phyloP scores from a whole-genome alignment of 169 alveolate genomes.

The Neospora caninum region DNA sequence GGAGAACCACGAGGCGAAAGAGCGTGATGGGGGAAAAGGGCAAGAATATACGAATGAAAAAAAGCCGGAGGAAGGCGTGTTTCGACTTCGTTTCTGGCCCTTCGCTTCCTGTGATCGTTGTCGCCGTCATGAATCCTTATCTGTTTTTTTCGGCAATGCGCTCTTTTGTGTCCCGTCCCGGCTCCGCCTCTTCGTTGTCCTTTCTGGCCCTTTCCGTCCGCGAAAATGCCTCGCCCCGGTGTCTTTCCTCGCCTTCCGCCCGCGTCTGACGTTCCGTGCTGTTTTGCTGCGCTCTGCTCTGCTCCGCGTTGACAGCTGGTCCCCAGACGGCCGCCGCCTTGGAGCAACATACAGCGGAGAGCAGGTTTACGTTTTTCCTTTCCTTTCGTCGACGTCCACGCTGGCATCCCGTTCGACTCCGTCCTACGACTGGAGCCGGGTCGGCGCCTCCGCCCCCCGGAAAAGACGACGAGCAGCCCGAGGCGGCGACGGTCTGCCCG shows the following conservation, averaged over 20 bases:
- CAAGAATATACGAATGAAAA: too few species aligned
- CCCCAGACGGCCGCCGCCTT: slow-evolving; percentile 31
- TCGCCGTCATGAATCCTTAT: too few species aligned
- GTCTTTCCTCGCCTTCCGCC: too few species aligned
- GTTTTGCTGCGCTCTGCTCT: neutral
- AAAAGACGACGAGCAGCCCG: neutral
- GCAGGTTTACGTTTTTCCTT: slow-evolving; percentile 37
- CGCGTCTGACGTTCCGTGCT: neutral
- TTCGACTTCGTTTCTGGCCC: too few species aligned
- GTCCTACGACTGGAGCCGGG: neutral
- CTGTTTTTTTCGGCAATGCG: too few species aligned
- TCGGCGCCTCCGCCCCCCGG: neutral
- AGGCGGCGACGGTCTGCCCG: neutral
- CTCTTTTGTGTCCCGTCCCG: too few species aligned
- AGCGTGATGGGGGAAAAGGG: too few species aligned
- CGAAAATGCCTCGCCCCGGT: too few species aligned
- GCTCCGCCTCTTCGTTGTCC: too few species aligned
- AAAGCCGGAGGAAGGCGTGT: neutral
- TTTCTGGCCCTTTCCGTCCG: too few species aligned
- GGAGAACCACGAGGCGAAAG: too few species aligned
- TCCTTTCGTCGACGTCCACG: neutral
- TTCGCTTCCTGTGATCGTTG: too few species aligned
- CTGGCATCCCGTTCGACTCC: neutral
- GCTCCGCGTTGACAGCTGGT: neutral
- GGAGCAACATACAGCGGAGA: slow-evolving; percentile 42